Conservation (phyloP, 345 rosid genomes). For the Eucalyptus curtisii region DNA sequence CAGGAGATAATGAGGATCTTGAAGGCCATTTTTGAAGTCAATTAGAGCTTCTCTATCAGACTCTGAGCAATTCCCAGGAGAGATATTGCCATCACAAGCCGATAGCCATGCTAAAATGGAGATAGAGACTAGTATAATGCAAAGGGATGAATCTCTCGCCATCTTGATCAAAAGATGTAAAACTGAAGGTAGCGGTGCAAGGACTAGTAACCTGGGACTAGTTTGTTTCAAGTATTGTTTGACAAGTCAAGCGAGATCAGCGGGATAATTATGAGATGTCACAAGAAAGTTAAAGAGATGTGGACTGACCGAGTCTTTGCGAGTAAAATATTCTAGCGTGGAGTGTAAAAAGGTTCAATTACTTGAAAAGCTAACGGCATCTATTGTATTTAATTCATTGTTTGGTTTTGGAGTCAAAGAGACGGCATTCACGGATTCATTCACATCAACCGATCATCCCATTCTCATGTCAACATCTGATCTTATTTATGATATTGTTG, state of each 20-base stretch:
- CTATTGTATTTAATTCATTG: too few relatives aligned
- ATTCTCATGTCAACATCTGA: too few relatives aligned
- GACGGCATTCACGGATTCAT: too few relatives aligned
- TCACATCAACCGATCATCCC: too few relatives aligned
- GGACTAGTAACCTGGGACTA: not conserved
- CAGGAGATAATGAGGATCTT: conserved; percentile 10
- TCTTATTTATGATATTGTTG: too few relatives aligned
- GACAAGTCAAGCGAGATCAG: accelerated
- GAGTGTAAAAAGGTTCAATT: too few relatives aligned
- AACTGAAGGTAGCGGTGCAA: accelerated
- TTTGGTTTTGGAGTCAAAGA: too few relatives aligned
- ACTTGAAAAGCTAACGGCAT: too few relatives aligned
- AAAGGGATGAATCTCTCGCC: not conserved
- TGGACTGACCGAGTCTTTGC: too few relatives aligned
- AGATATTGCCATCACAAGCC: not conserved
- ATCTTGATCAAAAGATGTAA: not conserved
- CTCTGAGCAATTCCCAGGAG: not conserved
- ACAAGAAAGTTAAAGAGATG: accelerated
- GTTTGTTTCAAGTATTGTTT: not conserved
- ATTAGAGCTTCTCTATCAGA: conserved; percentile 12
- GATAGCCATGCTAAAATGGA: not conserved
- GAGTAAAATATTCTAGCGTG: accelerated
- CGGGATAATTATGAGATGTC: too few relatives aligned
- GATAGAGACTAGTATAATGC: not conserved
- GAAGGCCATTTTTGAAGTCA: conserved; percentile 17